These are phyloP conservation scores for Oryza brachyantha DNA, from an alignment of 176 grass and related monocot genomes.

Conservation along the genomic window DNA sequence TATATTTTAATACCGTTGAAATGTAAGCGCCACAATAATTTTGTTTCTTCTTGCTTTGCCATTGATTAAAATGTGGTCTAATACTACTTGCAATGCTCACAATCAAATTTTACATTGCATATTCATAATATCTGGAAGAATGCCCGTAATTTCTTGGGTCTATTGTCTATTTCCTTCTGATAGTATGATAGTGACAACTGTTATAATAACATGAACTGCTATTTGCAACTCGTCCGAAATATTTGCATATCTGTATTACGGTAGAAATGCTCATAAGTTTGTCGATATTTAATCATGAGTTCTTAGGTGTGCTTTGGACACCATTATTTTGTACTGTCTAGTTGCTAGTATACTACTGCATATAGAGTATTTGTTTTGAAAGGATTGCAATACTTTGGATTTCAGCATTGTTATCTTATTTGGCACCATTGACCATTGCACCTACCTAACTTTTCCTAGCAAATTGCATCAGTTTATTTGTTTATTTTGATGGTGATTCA, in stretches of 20 bases:
- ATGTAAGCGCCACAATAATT: neutral
- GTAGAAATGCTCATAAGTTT: neutral
- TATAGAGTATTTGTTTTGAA: neutral
- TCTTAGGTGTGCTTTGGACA: neutral
- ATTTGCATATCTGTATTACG: neutral
- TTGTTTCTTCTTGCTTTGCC: neutral
- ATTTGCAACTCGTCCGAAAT: neutral
- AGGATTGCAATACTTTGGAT: slow-evolving; percentile 5
- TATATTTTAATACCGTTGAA: neutral
- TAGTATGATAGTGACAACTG: neutral
- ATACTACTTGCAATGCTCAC: neutral
- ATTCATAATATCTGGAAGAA: neutral
- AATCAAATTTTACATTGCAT: neutral
- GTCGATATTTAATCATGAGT: neutral
- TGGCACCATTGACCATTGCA: neutral
- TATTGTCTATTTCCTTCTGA: neutral
- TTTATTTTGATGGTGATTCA: neutral
- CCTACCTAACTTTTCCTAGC: neutral
- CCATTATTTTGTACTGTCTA: neutral
- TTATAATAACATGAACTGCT: neutral
- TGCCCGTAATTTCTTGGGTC: neutral
- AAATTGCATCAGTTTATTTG: slow-evolving; percentile 3
- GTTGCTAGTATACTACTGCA: neutral
- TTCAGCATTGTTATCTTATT: slow-evolving; percentile 30
- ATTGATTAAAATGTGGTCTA: neutral